A percentile compares a stretch with the other conserved stretches of the same genome.
phyloP scores from a whole-genome alignment of 2,329 filamentous ascomycete genomes.

The Alternaria viburni region DNA sequence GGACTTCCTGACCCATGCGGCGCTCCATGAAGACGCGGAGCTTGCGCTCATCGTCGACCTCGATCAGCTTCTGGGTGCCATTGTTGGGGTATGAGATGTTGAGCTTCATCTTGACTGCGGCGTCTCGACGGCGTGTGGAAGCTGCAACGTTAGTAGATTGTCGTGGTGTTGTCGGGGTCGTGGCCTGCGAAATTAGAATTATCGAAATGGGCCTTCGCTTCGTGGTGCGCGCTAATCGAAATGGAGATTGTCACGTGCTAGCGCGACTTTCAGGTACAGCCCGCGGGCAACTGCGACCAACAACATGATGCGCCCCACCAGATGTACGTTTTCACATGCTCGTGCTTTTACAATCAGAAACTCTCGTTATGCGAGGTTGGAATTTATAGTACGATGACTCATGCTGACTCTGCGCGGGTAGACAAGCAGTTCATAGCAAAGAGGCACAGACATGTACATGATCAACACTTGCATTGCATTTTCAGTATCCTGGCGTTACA shows the following conservation, averaged over 20 bases:
- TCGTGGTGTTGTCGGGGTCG: constrained; percentile 24
- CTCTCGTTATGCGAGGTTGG: neutral
- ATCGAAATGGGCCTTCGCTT: constrained; percentile 11
- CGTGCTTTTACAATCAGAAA: neutral
- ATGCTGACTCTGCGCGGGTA: neutral
- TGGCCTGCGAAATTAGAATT: constrained; percentile 17
- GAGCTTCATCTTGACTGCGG: constrained; percentile 70
- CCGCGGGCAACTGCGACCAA: neutral
- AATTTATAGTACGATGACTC: neutral
- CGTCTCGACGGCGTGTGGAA: constrained; percentile 40
- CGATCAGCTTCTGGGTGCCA: constrained; percentile 99
- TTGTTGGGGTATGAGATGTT: constrained; percentile 94
- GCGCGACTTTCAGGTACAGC: constrained; percentile 2
- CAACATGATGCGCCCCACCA: neutral
- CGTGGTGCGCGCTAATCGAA: constrained; percentile 14
- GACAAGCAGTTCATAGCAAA: neutral
- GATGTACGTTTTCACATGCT: neutral
- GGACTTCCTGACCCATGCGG: constrained; percentile 92
- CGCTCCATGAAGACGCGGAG: constrained; percentile 98
- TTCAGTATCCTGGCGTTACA: neutral
- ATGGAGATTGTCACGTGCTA: constrained; percentile 15
- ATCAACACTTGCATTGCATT: neutral
- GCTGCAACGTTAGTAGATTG: constrained; percentile 48
- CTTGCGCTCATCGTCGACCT: constrained; percentile 99
- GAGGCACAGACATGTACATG: neutral